Evolutionary conservation across 2,329 filamentous ascomycete genomes (phyloP).

Genomic region (Phialophora chinensis): DNA sequence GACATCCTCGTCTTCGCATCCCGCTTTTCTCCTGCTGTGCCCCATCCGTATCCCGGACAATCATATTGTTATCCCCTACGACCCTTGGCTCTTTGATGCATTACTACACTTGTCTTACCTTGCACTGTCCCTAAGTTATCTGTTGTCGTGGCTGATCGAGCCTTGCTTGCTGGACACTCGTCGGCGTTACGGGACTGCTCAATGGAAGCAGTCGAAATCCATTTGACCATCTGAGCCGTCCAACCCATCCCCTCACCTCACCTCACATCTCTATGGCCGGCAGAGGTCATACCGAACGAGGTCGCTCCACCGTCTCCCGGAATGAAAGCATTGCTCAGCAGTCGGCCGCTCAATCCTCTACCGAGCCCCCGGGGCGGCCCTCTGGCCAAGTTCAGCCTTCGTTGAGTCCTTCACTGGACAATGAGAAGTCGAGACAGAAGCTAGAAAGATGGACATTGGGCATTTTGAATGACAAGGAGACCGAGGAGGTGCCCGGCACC

Average conservation of each 20-base stretch:
- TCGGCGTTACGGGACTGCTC: background rate
- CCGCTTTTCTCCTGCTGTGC: background rate
- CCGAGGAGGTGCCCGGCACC: slow-evolving; percentile 82
- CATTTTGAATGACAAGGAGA: slow-evolving; percentile 80
- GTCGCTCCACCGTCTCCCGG: slow-evolving; percentile 15
- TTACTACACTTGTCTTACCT: background rate
- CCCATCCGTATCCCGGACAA: background rate
- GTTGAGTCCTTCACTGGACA: slow-evolving; percentile 13
- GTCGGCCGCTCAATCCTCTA: background rate
- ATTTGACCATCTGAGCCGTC: background rate
- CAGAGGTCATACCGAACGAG: slow-evolving; percentile 4
- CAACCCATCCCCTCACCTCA: background rate
- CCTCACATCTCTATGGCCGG: slow-evolving; percentile 14
- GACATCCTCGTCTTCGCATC: background rate
- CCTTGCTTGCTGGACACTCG: background rate
- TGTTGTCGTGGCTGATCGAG: background rate
- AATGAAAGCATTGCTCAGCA: slow-evolving; percentile 14
- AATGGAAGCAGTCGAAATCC: background rate
- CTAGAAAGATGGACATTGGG: slow-evolving; percentile 67
- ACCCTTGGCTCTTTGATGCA: background rate
- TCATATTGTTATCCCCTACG: background rate
- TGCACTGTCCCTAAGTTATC: background rate
- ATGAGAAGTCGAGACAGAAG: slow-evolving; percentile 22
- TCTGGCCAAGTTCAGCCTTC: slow-evolving; percentile 9
- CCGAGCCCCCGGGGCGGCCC: slow-evolving; percentile 1